These are phyloP conservation scores for Pharus latifolius DNA, from an alignment of 176 grass and related monocot genomes.

Conservation along the genomic window DNA sequence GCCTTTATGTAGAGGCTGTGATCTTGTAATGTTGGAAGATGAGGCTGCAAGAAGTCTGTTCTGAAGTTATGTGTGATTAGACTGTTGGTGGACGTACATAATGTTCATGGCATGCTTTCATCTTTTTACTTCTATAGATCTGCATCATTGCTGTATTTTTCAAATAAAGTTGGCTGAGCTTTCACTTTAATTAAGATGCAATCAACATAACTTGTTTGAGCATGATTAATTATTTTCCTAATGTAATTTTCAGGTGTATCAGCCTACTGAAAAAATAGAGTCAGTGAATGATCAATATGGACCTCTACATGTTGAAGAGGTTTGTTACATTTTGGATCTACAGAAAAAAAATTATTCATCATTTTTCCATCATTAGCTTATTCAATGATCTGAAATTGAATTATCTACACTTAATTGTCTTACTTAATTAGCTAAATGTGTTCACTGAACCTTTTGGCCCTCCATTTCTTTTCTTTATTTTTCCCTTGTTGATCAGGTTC, in stretches of 20 bases:
- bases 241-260: constrained; percentile 35
- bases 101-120: neutral
- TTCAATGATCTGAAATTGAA: neutral
- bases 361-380: neutral
- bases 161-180: neutral
- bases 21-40: neutral
- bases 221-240: neutral
- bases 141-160: neutral
- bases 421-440: neutral
- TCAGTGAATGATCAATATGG: constrained; percentile 33
- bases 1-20: neutral
- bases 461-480: neutral
- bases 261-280: constrained; percentile 37
- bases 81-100: neutral
- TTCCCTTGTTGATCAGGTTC: constrained; percentile 28
- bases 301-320: constrained; percentile 52
- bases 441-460: neutral
- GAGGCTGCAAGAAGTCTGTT: neutral
- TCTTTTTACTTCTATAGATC: neutral
- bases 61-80: neutral
- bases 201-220: neutral
- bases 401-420: neutral
- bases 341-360: neutral
- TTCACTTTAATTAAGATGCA: neutral
- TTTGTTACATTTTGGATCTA: neutral